A percentile compares a stretch with the other conserved stretches of the same genome.
phyloP scores from a whole-genome alignment of 306 rosid species.

The Astragalus glycyphyllos region DNA sequence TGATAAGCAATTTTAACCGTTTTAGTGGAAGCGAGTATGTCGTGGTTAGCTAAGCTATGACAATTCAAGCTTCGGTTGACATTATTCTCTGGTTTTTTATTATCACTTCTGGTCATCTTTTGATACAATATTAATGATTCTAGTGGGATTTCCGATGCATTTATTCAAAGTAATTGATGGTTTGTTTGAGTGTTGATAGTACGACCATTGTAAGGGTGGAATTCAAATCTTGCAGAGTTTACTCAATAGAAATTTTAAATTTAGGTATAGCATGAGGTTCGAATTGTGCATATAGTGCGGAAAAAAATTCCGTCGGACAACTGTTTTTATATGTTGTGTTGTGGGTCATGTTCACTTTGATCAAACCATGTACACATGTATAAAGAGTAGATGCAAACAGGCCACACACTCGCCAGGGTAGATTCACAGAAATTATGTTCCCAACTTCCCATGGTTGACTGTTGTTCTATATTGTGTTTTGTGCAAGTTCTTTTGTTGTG shows the following conservation, averaged over 20 bases:
- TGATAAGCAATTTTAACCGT: slow-evolving; percentile 24
- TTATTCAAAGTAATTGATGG: slow-evolving; percentile 7
- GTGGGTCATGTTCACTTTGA: slow-evolving; percentile 27
- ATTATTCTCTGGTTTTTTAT: not conserved
- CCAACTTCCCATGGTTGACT: slow-evolving; percentile 30
- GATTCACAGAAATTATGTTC: slow-evolving; percentile 25
- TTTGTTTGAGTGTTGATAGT: slow-evolving; percentile 12
- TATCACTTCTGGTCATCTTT: too few relatives aligned
- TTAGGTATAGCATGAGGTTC: slow-evolving; percentile 19
- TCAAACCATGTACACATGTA: slow-evolving; percentile 16
- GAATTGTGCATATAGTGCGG: not conserved
- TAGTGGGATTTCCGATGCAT: slow-evolving; percentile 5
- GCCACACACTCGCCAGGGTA: slow-evolving; percentile 7
- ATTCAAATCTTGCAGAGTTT: slow-evolving; percentile 25
- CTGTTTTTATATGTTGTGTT: slow-evolving; percentile 9
- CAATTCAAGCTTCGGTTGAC: slow-evolving; percentile 14
- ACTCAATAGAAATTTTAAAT: slow-evolving; percentile 16
- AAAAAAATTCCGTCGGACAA: too few relatives aligned
- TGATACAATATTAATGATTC: too few relatives aligned
- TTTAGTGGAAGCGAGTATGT: not conserved
- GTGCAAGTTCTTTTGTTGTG: slow-evolving; percentile 17
- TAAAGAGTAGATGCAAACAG: slow-evolving; percentile 26
- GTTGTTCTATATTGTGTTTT: slow-evolving; percentile 29
- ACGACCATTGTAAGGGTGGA: slow-evolving; percentile 22
- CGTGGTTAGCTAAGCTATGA: slow-evolving; percentile 1